Evolutionary conservation across 1,284 basidiomycete species (phyloP).

Genomic region (Cryptococcus sp.): DNA sequence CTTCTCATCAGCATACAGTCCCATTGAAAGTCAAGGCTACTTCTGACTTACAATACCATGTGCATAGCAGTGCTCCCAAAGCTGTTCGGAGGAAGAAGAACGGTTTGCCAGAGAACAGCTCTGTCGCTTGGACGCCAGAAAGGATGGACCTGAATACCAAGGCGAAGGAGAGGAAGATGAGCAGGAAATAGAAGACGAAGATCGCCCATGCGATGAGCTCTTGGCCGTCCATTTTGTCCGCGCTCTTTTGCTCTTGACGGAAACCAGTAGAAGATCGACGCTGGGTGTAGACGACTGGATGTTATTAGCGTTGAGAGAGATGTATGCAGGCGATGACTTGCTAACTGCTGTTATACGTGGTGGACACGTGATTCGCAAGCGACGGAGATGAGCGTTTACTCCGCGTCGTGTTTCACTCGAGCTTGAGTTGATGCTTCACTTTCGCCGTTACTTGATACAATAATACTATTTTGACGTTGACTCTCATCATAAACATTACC

Average conservation of each 20-base stretch:
- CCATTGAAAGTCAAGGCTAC: background rate
- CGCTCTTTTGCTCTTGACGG: too few species aligned
- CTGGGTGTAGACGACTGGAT: too few species aligned
- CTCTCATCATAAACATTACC: background rate
- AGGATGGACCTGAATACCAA: conserved; percentile 52
- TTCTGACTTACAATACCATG: conserved; percentile 65
- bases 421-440: too few species aligned
- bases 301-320: too few species aligned
- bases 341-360: too few species aligned
- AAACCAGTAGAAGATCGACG: too few species aligned
- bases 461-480: background rate
- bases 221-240: conserved; percentile 7
- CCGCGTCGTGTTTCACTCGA: too few species aligned
- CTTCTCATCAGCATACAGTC: background rate
- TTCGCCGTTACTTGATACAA: too few species aligned
- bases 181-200: conserved; percentile 58
- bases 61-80: conserved; percentile 48
- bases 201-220: conserved; percentile 53
- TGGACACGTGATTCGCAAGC: too few species aligned
- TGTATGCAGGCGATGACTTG: too few species aligned
- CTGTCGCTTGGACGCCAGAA: conserved; percentile 14
- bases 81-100: conserved; percentile 45
- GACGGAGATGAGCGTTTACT: too few species aligned
- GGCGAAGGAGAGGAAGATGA: conserved; percentile 55
- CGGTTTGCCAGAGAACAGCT: conserved; percentile 31